phyloP scores from a whole-genome alignment of 2,329 filamentous ascomycete species.

The Ilyonectria sp. region DNA sequence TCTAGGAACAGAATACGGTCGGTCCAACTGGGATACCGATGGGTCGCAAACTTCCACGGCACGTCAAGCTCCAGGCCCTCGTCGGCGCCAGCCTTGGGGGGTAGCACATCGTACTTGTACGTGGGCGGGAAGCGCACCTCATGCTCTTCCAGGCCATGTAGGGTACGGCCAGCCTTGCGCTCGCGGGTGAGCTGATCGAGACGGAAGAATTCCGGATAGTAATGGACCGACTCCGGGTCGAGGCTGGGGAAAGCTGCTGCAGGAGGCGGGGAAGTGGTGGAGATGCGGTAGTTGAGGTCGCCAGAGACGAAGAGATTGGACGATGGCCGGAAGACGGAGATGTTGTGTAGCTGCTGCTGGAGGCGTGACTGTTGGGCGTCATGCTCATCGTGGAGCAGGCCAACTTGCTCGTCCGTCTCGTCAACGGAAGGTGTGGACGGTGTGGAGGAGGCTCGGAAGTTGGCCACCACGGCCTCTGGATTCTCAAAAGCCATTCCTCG shows the following conservation, averaged over 20 bases:
- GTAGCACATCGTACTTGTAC: conserved; percentile 83
- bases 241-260: conserved; percentile 75
- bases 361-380: conserved; percentile 53
- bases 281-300: conserved; percentile 95
- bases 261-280: conserved; percentile 73
- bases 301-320: conserved; percentile 89
- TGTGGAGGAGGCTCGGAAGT: conserved; percentile 43
- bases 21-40: conserved; percentile 94
- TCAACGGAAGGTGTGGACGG: conserved; percentile 45
- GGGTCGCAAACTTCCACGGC: conserved; percentile 71
- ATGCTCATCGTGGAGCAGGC: conserved; percentile 54
- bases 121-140: conserved; percentile 88
- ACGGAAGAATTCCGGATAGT: conserved; percentile 78
- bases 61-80: conserved; percentile 48
- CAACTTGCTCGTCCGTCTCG: conserved; percentile 49
- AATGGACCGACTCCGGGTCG: conserved; percentile 67
- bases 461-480: conserved; percentile 58
- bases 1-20: conserved; percentile 89
- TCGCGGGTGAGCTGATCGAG: conserved; percentile 87
- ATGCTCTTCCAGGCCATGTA: conserved; percentile 85
- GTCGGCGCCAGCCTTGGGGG: conserved; percentile 44
- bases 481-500: conserved; percentile 82
- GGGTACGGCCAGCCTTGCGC: conserved; percentile 75
- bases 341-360: conserved; percentile 66
- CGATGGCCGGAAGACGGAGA: conserved; percentile 81